phyloP scores from a whole-genome alignment of 345 rosid genomes.

The Noccaea caerulescens region DNA sequence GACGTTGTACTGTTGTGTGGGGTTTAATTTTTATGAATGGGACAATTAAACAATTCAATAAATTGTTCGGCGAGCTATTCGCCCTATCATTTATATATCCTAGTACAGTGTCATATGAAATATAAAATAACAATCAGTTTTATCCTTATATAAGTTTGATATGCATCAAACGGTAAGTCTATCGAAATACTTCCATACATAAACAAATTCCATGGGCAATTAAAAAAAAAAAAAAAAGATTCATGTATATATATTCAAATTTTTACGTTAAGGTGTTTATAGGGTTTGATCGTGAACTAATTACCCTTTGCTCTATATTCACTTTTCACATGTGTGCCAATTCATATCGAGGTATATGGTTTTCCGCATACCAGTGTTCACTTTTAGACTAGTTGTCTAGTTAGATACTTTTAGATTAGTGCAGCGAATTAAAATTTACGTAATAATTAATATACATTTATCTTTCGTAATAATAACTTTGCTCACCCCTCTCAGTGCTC shows the following conservation, averaged over 20 bases:
- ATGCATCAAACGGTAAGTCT: background rate
- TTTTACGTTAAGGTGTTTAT: too few species aligned
- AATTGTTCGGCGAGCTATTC: background rate
- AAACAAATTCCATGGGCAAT: background rate
- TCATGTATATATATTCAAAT: too few species aligned
- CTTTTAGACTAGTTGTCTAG: background rate
- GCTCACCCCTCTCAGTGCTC: too few species aligned
- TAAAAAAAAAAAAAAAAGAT: background rate
- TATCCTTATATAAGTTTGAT: background rate
- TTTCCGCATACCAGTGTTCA: background rate
- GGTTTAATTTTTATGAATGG: conserved; percentile 1
- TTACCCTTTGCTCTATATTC: too few species aligned
- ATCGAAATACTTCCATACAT: background rate
- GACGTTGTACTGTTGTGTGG: conserved; percentile 8
- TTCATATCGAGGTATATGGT: background rate
- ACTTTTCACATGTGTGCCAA: background rate
- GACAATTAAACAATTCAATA: background rate
- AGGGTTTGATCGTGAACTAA: too few species aligned
- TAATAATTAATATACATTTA: background rate
- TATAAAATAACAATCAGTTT: background rate
- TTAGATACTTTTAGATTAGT: conserved; percentile 1
- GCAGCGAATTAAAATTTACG: conserved; percentile 6
- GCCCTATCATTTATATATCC: background rate
- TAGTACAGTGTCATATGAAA: background rate
- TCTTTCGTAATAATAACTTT: background rate